Base-by-base conservation (phyloP, 2,329 filamentous ascomycete species). In the Cordyceps pruinosa region DNA sequence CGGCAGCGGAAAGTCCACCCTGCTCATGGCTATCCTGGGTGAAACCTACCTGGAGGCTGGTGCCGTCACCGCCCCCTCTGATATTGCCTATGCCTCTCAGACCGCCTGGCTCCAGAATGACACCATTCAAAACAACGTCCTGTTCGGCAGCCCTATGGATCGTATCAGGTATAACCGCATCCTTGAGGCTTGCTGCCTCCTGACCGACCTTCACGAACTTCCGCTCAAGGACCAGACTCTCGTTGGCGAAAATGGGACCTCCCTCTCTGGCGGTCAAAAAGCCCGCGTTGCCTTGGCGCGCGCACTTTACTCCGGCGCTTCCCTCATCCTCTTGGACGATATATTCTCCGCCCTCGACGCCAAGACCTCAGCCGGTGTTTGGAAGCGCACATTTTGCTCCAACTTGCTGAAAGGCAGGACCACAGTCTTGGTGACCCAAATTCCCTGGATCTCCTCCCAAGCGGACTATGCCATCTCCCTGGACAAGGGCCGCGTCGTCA, bases 281-380 rank as follows among this genome's bases (percentile, higher is more conserved):
- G 79, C 79, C 30, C 74, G 80, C 6, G 77, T 84, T 35, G 79
- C 80, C 13, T 66, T 84, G 34, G 82, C 82, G 1, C 73, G 82
- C 57, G 78, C 81, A 7, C 65, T 85, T 1, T 85, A 84, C 65
- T 83, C 81, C 1, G 77, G 77, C 55, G 75, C 81, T 0, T 72
- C 78, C 2, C 70, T 83, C 2, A 69, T 84, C 23, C 69, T 85
- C 1, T 74, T 85, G 1, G 82, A 85, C 60, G 82, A 85, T 58
- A 74, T 84, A 3, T 82, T 85, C 61, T 81, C 81, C 1, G 82
- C 82, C 0, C 71, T 85, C 1, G 82, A 85, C 62, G 75, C 81
- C 19, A 81, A 82, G 61, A 85, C 82, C 0, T 77, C 79, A 1
- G 77, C 78, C 17, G 70, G 74, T 3, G 72, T 85, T 2, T 84